phyloP scores from a whole-genome alignment of 768 basidiomycete genomes.

The Cystobasidium onofrii region DNA sequence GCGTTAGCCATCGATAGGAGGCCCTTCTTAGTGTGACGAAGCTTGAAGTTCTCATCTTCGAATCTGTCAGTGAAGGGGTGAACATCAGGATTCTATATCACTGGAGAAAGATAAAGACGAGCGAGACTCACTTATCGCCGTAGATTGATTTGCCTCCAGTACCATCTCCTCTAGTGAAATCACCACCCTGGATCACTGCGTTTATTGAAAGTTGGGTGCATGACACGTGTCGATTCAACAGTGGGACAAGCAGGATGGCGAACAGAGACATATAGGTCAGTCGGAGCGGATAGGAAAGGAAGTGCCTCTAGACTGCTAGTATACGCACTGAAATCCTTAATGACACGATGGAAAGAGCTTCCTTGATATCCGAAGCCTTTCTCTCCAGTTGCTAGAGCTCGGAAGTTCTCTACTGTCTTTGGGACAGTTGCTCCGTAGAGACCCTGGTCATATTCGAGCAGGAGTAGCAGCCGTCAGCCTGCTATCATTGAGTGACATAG shows the following conservation, averaged over 20 bases:
- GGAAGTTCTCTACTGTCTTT: constrained; percentile 96
- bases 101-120: too few species aligned
- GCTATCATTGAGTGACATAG: too few species aligned
- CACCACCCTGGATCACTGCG: constrained; percentile 88
- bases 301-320: too few species aligned
- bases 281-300: too few species aligned
- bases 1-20: constrained; percentile 87
- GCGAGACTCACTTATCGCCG: constrained; percentile 32
- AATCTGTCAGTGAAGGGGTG: constrained; percentile 52
- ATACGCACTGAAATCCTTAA: constrained; percentile 66
- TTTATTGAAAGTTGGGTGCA: not conserved
- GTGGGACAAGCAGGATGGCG: too few species aligned
- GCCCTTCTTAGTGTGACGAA: constrained; percentile 44
- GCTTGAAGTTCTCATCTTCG: constrained; percentile 95
- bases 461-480: not conserved
- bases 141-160: constrained; percentile 44
- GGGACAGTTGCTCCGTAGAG: constrained; percentile 94
- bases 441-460: constrained; percentile 47
- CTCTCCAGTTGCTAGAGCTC: constrained; percentile 75
- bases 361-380: constrained; percentile 78
- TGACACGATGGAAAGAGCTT: constrained; percentile 92
- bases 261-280: not conserved
- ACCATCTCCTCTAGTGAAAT: constrained; percentile 69
- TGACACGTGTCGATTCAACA: not conserved
- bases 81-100: too few species aligned